Base-by-base conservation (phyloP, 768 basidiomycete genomes). In the Pleurotus tuber-regium region DNA sequence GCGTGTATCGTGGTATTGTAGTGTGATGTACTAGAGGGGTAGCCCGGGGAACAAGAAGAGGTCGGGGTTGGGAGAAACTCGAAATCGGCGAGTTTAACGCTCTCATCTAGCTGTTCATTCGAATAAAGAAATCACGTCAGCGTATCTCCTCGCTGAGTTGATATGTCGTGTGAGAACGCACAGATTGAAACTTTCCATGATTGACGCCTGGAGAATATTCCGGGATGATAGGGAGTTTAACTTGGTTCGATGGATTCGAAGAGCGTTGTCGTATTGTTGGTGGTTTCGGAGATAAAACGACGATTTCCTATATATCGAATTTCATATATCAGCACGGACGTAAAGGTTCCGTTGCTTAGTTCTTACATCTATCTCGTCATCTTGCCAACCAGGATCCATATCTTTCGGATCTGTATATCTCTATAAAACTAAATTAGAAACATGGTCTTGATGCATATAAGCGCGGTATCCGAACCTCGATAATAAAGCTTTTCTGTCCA, bases 131-230 rank as follows among this genome's bases (percentile, higher is more conserved):
- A 8, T 21, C 30, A 18, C 40, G 30, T 31, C 30, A 7, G 14
- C 30, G 30, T 8, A 41, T 21, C 16, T 19, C n/a, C 40, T 41
- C 21, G 11, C 11, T 41, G 40, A 41, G 40, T 24, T 9, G 38
- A 11, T 14, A 26, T 29, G 5, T 7, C 8, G 30, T 24, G 12
- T 31, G 11, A 14, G 33, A 5, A 33, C 46, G 28, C n/a, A 47
- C 46, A 5, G 46, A 47, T 47, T 29, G 8, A n/a, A 31, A 47
- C 31, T 47, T 47, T 18, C 18, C 14, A 12, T 47, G 46, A 11
- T 18, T 33, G 8, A 35, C 46, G n/a, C 31, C 46, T 19, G 46
- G 46, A 12, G 31, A 4, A 24, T 47, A 31, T n/a, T 47, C 46
- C 4, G 29, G 28, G 14, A 47, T 47, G 18, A 31, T 23, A 11